Base-by-base conservation (phyloP, 2,329 filamentous ascomycete species). In the Trichoderma atroviride region DNA sequence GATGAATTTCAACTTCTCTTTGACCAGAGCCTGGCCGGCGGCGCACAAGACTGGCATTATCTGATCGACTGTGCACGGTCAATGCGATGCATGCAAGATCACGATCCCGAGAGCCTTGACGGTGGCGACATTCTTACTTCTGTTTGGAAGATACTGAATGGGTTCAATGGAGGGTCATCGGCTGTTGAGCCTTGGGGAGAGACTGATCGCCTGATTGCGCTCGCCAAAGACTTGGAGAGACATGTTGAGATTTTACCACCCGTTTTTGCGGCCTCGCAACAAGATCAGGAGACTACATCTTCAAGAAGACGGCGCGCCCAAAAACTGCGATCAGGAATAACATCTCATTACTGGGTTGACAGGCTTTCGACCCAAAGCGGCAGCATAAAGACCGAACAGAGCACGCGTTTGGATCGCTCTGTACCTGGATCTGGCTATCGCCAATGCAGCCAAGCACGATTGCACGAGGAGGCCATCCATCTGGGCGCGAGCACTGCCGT, bases 121-220 rank as follows among this genome's bases (percentile, higher is more conserved):
- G 78, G 76, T 4, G 73, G 74, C 66, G 80, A 81, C 70, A 50
- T 80, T 5, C 74, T 80, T 29, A 72, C 75, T 22, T 79, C 77
- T 68, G 68, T 81, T 35, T 76, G 74, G 71, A 66, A 72, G 13
- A 74, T 76, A 31, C 62, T 76, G 29, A 63, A 72, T 5, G 71
- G 71, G 19, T 33, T 66, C 14, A 22, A 62, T 24, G 55, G 66
- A 31, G 16, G 43, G 59, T 50, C 71, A 29, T 40, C 69, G 43
- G 16, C 66, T 50, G 43, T 69, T 7, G 64, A 71, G 22, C 73
- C 76, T 5, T 82, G 80, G 80, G 74, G 70, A 33, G 72, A 76
- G 58, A 82, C 80, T 4, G 80, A 82, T 67, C 74, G 77, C 31
- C 72, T 80, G 24, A 80, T 81, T 62, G 70, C 73, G 29, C 71